phyloP scores from a whole-genome alignment of 2,329 filamentous ascomycete genomes.

The Colletotrichum acutatum region DNA sequence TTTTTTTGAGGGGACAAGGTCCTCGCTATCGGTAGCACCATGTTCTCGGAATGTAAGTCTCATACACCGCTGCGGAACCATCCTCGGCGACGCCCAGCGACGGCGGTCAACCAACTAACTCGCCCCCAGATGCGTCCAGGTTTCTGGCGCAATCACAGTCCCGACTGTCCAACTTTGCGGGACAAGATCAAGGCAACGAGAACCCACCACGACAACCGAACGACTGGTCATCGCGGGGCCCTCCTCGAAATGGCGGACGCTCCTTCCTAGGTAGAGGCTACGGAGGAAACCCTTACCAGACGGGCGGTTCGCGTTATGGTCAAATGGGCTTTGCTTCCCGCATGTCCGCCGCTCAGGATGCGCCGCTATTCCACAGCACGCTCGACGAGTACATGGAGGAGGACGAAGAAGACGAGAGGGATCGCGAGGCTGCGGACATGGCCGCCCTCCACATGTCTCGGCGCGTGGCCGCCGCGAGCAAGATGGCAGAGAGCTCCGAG shows the following conservation, averaged over 20 bases:
- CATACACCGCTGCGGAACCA: constrained; percentile 36
- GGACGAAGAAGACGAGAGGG: constrained; percentile 91
- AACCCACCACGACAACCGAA: constrained; percentile 45
- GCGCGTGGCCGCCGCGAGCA: constrained; percentile 85
- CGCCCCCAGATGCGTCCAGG: constrained; percentile 83
- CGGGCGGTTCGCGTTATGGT: constrained; percentile 78
- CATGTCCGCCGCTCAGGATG: constrained; percentile 77
- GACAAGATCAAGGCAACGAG: constrained; percentile 64
- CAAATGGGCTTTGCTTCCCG: constrained; percentile 79
- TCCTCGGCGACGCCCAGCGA: background rate
- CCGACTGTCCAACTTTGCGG: constrained; percentile 76
- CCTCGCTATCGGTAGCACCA: constrained; percentile 40
- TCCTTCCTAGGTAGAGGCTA: constrained; percentile 58
- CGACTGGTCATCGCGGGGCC: constrained; percentile 48
- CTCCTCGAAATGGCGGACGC: constrained; percentile 48
- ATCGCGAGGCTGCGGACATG: constrained; percentile 92
- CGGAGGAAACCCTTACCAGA: constrained; percentile 80
- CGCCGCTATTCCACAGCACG: constrained; percentile 93
- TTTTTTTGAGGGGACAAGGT: constrained; percentile 33
- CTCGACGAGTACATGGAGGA: constrained; percentile 92
- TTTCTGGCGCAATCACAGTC: constrained; percentile 98
- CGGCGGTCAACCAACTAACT: constrained; percentile 37
- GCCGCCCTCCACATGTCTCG: constrained; percentile 92
- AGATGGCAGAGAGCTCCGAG: constrained; percentile 86
- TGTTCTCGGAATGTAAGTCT: constrained; percentile 84